Conservation (phyloP, 1,284 basidiomycete species). For the Limonomyces culmigenus region DNA sequence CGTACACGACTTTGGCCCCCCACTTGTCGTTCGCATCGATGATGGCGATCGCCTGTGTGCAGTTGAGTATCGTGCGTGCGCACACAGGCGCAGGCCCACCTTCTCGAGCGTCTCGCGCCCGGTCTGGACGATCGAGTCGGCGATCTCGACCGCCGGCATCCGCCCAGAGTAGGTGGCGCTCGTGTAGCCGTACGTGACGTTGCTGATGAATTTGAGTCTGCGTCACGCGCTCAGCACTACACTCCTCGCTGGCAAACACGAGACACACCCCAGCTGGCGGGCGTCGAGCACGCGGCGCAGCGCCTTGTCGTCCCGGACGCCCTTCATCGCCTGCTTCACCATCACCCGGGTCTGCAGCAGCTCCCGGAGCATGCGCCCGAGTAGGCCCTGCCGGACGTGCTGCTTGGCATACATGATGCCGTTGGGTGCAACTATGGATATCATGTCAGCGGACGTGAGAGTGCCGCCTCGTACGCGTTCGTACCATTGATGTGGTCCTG, state of each 20-base stretch:
- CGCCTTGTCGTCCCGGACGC: slow-evolving; percentile 63
- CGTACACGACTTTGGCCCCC: slow-evolving; percentile 86
- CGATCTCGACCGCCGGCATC: slow-evolving; percentile 97
- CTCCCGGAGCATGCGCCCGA: slow-evolving; percentile 87
- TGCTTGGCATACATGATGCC: slow-evolving; percentile 89
- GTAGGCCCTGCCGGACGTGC: slow-evolving; percentile 67
- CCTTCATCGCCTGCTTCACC: slow-evolving; percentile 93
- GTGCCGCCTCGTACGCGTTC: slow-evolving; percentile 9
- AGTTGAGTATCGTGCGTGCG: no score
- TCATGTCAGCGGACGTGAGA: background rate
- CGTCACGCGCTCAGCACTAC: slow-evolving; percentile 62
- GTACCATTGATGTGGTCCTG: slow-evolving; percentile 62
- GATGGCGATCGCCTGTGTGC: slow-evolving; percentile 59
- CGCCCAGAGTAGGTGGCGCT: slow-evolving; percentile 86
- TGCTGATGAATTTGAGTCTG: slow-evolving; percentile 75
- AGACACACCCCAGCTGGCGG: background rate
- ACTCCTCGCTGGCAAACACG: no score
- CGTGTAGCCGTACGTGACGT: slow-evolving; percentile 94
- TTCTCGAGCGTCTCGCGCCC: slow-evolving; percentile 93
- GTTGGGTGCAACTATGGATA: slow-evolving; percentile 75
- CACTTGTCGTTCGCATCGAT: slow-evolving; percentile 72
- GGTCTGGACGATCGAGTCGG: slow-evolving; percentile 93
- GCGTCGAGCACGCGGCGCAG: no score
- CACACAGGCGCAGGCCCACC: slow-evolving; percentile 34
- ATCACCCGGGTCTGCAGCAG: slow-evolving; percentile 93